These are phyloP conservation scores for Corymbia maculata DNA, from an alignment of 345 rosid genomes.

Conservation along the genomic window DNA sequence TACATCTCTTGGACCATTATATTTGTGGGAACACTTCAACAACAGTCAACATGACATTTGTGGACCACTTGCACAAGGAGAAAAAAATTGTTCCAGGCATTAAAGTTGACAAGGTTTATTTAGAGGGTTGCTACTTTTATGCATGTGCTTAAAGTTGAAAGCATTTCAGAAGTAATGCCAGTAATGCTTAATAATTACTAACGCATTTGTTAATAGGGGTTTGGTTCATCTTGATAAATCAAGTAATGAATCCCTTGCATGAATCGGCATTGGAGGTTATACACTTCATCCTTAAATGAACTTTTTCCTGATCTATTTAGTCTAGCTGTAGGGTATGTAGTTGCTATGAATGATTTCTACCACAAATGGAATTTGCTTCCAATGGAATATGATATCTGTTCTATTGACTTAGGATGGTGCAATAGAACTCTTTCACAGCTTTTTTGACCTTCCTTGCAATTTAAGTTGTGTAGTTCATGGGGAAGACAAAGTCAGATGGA, in stretches of 20 bases:
- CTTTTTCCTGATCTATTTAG: not conserved
- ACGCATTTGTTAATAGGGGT: constrained; percentile 30
- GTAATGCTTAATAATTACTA: not conserved
- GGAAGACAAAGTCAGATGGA: not conserved
- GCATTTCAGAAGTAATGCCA: not conserved
- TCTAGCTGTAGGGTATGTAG: not conserved
- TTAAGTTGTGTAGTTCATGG: not conserved
- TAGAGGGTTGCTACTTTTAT: not conserved
- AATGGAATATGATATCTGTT: not conserved
- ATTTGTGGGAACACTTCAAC: constrained; percentile 93
- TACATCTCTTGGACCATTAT: constrained; percentile 83
- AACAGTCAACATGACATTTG: constrained; percentile 68
- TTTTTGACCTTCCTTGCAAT: not conserved
- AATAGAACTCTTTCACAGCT: not conserved
- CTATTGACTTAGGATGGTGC: not conserved
- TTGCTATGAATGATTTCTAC: not conserved
- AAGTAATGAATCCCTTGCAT: constrained; percentile 81
- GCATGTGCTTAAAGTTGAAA: not conserved
- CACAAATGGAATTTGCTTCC: not conserved
- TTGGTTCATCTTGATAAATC: constrained; percentile 87
- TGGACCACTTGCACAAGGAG: constrained; percentile 70
- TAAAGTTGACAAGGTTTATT: constrained; percentile 78
- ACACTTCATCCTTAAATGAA: not conserved
- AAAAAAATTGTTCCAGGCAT: constrained; percentile 81
- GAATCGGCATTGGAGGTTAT: constrained; percentile 67